Evolutionary conservation across 2,329 filamentous ascomycete genomes (phyloP), one percentile per base, ranked within the genome.

Genomic region (Tolypocladium amazonense): DNA sequence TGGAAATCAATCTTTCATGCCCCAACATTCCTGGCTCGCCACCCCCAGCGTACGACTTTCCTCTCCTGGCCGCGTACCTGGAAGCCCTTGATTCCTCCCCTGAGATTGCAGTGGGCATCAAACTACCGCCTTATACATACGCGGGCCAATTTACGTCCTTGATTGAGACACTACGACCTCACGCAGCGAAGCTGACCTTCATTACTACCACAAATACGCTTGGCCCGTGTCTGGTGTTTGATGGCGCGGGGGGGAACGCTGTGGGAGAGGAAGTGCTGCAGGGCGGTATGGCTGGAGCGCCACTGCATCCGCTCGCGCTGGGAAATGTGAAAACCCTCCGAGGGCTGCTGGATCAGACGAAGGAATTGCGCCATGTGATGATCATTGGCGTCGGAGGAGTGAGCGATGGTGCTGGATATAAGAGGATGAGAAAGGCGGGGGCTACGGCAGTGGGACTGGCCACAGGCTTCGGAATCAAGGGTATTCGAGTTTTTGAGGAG

Each of bases 1-100:
- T 92, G 77, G 89, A 93, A 71, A 77, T 92, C 66, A 93, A 93
- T 68, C 81, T 92, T 37, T 88, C 84, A 38, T 92, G 89, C 65
- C 89, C 89, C 0, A 92, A 93, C 67, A 92, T 92, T 56, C 78
- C 81, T 0, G 75, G 76, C 23, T 80, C 81, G 55, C 85, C 88
- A 0, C 89, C 89, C 1, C 88, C 89, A 7, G 89, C 89, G 0
- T 92, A 92, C 69, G 8, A 79, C 82, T 30, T 15, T 9, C 71
- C 76, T 0, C 63, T 64, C 0, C 69, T 92, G 3, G 63, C 69
- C 0, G 71, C 72, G 6, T 91, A 90, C 62, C 73, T 92, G 2
- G 63, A 65, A 1, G 72, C 74, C 0, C 72, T 88, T 0, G 72
- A 75, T 0, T 47, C 63, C 0, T 62, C 69, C 3, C 72, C 77